Conservation (phyloP, 495 filamentous ascomycete genomes). For the Lophiostoma macrostomum region DNA sequence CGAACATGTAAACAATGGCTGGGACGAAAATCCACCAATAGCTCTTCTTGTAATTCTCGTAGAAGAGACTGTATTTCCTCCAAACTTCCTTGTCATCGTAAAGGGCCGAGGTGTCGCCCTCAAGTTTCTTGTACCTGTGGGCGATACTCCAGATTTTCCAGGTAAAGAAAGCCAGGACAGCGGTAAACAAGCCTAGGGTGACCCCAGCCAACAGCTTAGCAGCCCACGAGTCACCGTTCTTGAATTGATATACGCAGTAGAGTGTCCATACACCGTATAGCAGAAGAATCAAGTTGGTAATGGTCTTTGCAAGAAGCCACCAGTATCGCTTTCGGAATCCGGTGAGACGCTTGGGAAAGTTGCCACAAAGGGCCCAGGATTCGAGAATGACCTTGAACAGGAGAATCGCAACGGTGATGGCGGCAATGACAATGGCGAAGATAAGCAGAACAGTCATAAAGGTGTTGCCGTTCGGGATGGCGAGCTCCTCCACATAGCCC, state of each 20-base stretch:
- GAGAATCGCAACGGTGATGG: slow-evolving; percentile 81
- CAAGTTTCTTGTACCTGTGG: slow-evolving; percentile 63
- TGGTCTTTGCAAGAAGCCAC: slow-evolving; percentile 80
- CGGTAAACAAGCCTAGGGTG: slow-evolving; percentile 77
- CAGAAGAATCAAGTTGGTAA: slow-evolving; percentile 86
- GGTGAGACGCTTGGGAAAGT: slow-evolving; percentile 74
- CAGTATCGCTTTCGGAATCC: slow-evolving; percentile 95
- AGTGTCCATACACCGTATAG: slow-evolving; percentile 94
- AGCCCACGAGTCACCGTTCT: slow-evolving; percentile 91
- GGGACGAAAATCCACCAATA: slow-evolving; percentile 98
- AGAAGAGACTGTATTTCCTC: slow-evolving; percentile 95
- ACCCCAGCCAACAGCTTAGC: slow-evolving; percentile 81
- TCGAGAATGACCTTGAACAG: slow-evolving; percentile 91
- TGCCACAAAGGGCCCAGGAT: slow-evolving; percentile 83
- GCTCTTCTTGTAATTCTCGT: slow-evolving; percentile 86
- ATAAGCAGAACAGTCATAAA: slow-evolving; percentile 95
- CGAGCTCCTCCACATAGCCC: slow-evolving; percentile 70
- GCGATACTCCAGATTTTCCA: slow-evolving; percentile 79
- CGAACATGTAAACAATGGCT: slow-evolving; percentile 87
- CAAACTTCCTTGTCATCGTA: slow-evolving; percentile 89
- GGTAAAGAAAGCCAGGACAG: slow-evolving; percentile 71
- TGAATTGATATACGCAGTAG: slow-evolving; percentile 95
- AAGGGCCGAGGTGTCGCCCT: slow-evolving; percentile 70
- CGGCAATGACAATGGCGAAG: slow-evolving; percentile 80
- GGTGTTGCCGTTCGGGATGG: slow-evolving; percentile 81